Base-by-base conservation (phyloP, 2,329 filamentous ascomycete genomes). In the Colletotrichum agaves region DNA sequence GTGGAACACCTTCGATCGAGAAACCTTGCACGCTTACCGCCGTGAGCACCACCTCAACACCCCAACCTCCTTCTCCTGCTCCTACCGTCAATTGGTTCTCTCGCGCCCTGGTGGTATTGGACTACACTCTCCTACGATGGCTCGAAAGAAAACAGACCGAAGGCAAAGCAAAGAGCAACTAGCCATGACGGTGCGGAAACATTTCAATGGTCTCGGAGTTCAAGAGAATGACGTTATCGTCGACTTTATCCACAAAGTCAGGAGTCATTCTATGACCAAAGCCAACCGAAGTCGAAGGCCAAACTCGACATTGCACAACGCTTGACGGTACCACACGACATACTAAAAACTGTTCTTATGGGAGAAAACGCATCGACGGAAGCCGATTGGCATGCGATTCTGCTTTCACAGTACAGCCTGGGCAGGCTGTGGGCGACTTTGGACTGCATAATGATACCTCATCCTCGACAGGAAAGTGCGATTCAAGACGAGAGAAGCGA, bases 221-320 rank as follows among this genome's bases (percentile, higher is more conserved):
- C 90, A 90, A 71, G 93, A 97, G 81, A 93, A 90, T 75, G 93
- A 96, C 73, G 90, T 94, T 71, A 91, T 96, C 64, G 91, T 94
- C 63, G 91, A 92, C 71, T 88, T 93, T 75, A 83, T 94, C 69
- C 92, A 93, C 83, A 91, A 89, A 75, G 85, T 92, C 33, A 63
- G 61, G 41, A 70, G 69, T 37, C 69, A 70, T 5, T 44, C 67
- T 17, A 61, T 70, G n/a, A 64, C 69, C 15, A 68, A 70, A 43
- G 53, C 60, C 43, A 63, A 70, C 64, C 60, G 57, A 13, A 57
- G 50, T 41, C 49, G 64, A 46, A 52, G 57, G 39, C 50, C 63
- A n/a, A 63, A 66, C 13, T 35, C 56, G 27, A 67, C 50, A 39
- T 41, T 55, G 39, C 65, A 68, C 55, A 61, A 68, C 47, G 55